Conservation (phyloP, 805 yeast species). For the Wickerhamiella siamensis region DNA sequence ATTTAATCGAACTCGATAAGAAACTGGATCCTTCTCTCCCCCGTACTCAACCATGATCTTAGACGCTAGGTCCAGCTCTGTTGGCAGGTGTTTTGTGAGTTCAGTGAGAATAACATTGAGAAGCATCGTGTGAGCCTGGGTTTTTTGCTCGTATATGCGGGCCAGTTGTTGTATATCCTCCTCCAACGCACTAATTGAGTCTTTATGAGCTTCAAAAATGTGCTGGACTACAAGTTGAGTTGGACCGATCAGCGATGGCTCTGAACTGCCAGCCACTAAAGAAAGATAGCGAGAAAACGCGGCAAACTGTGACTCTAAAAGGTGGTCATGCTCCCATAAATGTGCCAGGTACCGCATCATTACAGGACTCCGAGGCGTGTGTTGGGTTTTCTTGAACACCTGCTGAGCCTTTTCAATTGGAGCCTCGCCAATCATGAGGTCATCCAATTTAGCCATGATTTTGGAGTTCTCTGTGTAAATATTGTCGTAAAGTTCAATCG, state of each 20-base stretch:
- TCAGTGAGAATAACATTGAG: constrained; percentile 15
- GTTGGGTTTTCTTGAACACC: constrained; percentile 5
- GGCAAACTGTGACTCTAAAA: constrained; percentile 8
- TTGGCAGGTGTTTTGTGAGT: constrained; percentile 10
- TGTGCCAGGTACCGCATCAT: constrained; percentile 12
- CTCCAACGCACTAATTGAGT: background rate
- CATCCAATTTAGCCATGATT: constrained; percentile 6
- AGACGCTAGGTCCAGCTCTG: constrained; percentile 7
- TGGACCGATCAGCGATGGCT: constrained; percentile 13
- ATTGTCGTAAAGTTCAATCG: constrained; percentile 7
- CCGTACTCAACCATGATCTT: constrained; percentile 11
- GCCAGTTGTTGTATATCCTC: constrained; percentile 6
- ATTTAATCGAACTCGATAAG: constrained; percentile 16
- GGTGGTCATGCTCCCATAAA: constrained; percentile 5
- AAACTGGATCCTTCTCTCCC: constrained; percentile 6
- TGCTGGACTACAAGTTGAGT: constrained; percentile 9
- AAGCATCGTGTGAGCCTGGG: constrained; percentile 7
- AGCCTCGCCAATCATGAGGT: constrained; percentile 19
- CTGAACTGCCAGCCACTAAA: constrained; percentile 9
- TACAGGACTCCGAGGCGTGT: constrained; percentile 14
- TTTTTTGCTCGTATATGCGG: constrained; percentile 4
- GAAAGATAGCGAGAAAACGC: constrained; percentile 10
- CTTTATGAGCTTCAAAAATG: constrained; percentile 4
- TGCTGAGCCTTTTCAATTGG: constrained; percentile 12
- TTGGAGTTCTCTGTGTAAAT: constrained; percentile 8